phyloP scores from a whole-genome alignment of 768 basidiomycete genomes.

The Dacryopinax primogenitus region DNA sequence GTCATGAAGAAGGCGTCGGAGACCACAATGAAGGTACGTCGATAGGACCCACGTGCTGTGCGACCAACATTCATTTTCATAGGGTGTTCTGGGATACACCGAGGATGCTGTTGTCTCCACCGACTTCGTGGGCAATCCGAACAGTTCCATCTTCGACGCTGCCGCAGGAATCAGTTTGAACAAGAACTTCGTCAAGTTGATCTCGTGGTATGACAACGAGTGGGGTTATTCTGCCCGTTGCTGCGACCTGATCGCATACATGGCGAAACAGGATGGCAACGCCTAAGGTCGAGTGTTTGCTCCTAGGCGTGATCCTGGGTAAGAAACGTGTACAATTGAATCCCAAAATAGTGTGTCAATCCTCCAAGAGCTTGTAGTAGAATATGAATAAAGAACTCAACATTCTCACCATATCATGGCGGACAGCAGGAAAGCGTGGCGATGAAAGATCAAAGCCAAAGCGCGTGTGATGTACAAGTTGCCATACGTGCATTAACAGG shows the following conservation, averaged over 20 bases:
- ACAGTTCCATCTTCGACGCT: slow-evolving; percentile 90
- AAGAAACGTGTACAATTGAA: no score
- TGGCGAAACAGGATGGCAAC: slow-evolving; percentile 55
- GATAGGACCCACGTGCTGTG: not conserved
- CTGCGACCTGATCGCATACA: slow-evolving; percentile 72
- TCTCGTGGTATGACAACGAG: slow-evolving; percentile 92
- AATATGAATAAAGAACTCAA: no score
- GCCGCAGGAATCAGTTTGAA: slow-evolving; percentile 85
- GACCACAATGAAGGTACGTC: slow-evolving; percentile 39
- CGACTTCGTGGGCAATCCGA: slow-evolving; percentile 69
- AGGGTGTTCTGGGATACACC: slow-evolving; percentile 78
- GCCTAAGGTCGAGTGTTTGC: slow-evolving; percentile 8
- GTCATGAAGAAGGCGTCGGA: slow-evolving; percentile 68
- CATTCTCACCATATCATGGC: no score
- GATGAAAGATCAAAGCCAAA: no score
- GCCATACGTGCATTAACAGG: no score
- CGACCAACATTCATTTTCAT: not conserved
- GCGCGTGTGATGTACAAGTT: no score
- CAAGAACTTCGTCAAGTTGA: slow-evolving; percentile 88
- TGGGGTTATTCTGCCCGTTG: slow-evolving; percentile 92
- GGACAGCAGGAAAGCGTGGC: no score
- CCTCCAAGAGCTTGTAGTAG: no score
- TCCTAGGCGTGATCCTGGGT: no score
- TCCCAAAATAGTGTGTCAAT: no score
- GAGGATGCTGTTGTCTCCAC: slow-evolving; percentile 88